Evolutionary conservation across 1,284 basidiomycete species (phyloP).

Genomic region (Austroboletus niveus): DNA sequence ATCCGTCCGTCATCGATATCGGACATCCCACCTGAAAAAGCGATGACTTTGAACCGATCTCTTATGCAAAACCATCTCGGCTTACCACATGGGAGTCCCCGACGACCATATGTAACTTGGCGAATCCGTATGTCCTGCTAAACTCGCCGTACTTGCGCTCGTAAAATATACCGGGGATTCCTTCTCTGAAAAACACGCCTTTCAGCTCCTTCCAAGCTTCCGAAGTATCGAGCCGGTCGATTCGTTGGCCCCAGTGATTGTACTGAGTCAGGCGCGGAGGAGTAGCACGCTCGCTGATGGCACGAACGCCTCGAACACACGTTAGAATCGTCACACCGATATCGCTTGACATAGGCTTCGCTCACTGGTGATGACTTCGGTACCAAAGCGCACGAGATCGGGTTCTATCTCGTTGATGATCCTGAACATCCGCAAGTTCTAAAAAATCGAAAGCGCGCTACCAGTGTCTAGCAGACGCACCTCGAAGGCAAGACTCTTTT

Average conservation of each 20-base stretch:
- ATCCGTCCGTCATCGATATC: slow-evolving; percentile 77
- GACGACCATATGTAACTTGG: slow-evolving; percentile 58
- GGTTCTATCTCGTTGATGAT: slow-evolving; percentile 46
- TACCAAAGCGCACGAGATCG: slow-evolving; percentile 55
- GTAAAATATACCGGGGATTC: slow-evolving; percentile 62
- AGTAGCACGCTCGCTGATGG: slow-evolving; percentile 41
- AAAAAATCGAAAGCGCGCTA: not conserved
- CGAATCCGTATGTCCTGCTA: slow-evolving; percentile 61
- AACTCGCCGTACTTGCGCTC: slow-evolving; percentile 56
- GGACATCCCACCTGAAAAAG: slow-evolving; percentile 61
- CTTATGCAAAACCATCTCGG: not conserved
- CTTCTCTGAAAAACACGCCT: slow-evolving; percentile 68
- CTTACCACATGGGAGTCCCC: slow-evolving; percentile 63
- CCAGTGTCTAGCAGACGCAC: slow-evolving; percentile 26
- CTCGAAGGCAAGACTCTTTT: slow-evolving; percentile 50
- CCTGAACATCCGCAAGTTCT: not conserved
- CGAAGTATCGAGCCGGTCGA: slow-evolving; percentile 64
- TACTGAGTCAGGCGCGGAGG: slow-evolving; percentile 62
- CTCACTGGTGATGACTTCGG: slow-evolving; percentile 53
- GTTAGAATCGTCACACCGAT: not conserved
- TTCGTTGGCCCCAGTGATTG: slow-evolving; percentile 64
- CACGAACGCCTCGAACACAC: slow-evolving; percentile 43
- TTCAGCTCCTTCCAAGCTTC: slow-evolving; percentile 74
- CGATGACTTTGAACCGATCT: not conserved
- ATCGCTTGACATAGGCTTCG: not conserved